Evolutionary conservation across 164 flowering plant genomes (phyloP), one percentile per base, ranked within the genome.

Genomic region (Annona cherimola): DNA sequence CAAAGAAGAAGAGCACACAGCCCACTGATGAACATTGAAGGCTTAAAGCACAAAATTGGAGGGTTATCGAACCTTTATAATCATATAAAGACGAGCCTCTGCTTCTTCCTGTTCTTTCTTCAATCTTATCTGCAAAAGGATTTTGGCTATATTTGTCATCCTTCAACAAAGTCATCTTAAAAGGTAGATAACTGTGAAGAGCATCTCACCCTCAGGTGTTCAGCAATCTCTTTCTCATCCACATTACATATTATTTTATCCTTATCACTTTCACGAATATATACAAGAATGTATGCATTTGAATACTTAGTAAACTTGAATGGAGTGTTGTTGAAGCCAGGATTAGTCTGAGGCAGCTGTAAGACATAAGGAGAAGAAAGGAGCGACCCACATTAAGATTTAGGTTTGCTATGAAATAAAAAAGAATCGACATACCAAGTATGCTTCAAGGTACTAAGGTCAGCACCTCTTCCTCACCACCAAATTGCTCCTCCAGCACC

Each of bases 211-310:
- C 91, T 83, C 42, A 93, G 83, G 73, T 91, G 96, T 74, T 87
- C 96, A 2, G 96, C 96, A 74, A 93, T 91, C 79, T 93, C 98
- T 68, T 88, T 90, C 81, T 92, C 93, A 74, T 88, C 95, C 63
- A 90, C 97, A 78, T 86, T 78, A 75, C 97, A 92, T 54, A 92
- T 84, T 55, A 92, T 89, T 74, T 92, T 92, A 46, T 90, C 95
- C 79, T 87, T 90, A 78, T 92, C 97, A 87, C 95, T 86, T 70
- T 92, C 95, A 45, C 97, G 90, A 74, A 92, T 87, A 75, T 92
- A 92, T 67, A 92, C 97, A 79, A 92, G 94, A 95, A 92, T 92
- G 83, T 92, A 92, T 8, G 97, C 97, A 87, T 89, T 92, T 63
- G 90, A 91, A 73, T 93, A 91, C 73, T 91, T 93, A 2, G 98